These are phyloP conservation scores for Ogataea hybrid DNA, from an alignment of 1,139 yeast genomes.

Conservation along the genomic window DNA sequence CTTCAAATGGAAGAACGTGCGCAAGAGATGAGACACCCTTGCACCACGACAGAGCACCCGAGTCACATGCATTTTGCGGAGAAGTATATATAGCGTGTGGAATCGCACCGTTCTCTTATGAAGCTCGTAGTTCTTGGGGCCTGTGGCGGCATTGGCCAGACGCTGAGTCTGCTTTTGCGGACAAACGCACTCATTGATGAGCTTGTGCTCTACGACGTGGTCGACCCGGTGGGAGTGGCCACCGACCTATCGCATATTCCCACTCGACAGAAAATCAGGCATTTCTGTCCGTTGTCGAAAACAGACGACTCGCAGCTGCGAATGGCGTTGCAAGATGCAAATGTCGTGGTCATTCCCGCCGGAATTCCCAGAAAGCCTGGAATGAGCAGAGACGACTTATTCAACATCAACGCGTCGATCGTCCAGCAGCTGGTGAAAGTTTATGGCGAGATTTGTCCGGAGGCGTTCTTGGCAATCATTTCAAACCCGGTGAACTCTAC, in stretches of 20 bases:
- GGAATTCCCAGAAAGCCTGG: slow-evolving; percentile 99
- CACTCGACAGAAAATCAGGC: slow-evolving; percentile 67
- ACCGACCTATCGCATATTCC: slow-evolving; percentile 89
- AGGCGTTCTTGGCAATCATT: slow-evolving; percentile 74
- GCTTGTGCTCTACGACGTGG: slow-evolving; percentile 82
- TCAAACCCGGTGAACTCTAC: slow-evolving; percentile 97
- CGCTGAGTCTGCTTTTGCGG: slow-evolving; percentile 80
- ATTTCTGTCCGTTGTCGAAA: slow-evolving; percentile 63
- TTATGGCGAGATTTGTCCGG: slow-evolving; percentile 68
- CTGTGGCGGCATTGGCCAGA: slow-evolving; percentile 92
- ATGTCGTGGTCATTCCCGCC: slow-evolving; percentile 86
- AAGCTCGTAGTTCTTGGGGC: slow-evolving; percentile 78
- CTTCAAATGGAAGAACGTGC: slow-evolving; percentile 85
- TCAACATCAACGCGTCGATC: slow-evolving; percentile 89
- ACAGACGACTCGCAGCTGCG: slow-evolving; percentile 46
- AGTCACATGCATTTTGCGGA: slow-evolving; percentile 6
- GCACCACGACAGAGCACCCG: neutral
- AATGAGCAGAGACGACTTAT: slow-evolving; percentile 95
- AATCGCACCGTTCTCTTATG: slow-evolving; percentile 3
- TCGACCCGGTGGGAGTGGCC: slow-evolving; percentile 87
- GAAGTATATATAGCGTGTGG: slow-evolving; percentile 1
- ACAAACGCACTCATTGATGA: slow-evolving; percentile 55
- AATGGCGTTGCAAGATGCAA: slow-evolving; percentile 64
- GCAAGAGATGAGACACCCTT: slow-evolving; percentile 53
- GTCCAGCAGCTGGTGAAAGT: slow-evolving; percentile 80